These are phyloP conservation scores for Blastobotrys proliferans DNA, from an alignment of 1,139 yeast genomes.

Conservation along the genomic window DNA sequence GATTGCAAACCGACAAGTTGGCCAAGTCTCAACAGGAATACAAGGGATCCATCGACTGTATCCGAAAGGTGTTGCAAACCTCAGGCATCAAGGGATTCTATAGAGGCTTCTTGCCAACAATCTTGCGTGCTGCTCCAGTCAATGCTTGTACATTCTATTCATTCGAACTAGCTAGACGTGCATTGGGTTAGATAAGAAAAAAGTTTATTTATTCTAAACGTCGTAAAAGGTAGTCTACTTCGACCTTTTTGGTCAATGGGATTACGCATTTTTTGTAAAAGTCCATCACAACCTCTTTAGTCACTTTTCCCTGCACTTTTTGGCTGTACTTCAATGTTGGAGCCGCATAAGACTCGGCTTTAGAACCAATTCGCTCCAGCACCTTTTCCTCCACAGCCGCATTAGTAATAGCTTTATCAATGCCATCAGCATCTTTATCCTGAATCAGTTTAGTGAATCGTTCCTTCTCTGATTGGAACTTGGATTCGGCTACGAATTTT, in stretches of 20 bases:
- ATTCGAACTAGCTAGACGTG: conserved; percentile 69
- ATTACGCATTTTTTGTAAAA: conserved; percentile 85
- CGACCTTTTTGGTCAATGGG: conserved; percentile 92
- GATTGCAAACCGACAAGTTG: conserved; percentile 77
- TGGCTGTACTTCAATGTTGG: conserved; percentile 70
- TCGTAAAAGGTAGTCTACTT: conserved; percentile 81
- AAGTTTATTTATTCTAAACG: conserved; percentile 56
- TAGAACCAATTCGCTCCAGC: conserved; percentile 66
- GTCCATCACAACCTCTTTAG: conserved; percentile 74
- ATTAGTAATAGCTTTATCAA: conserved; percentile 80
- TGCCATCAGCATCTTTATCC: conserved; percentile 63
- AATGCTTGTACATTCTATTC: conserved; percentile 94
- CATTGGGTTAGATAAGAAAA: conserved; percentile 21
- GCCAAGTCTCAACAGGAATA: conserved; percentile 44
- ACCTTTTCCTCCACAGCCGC: conserved; percentile 81
- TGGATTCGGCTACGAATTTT: conserved; percentile 94
- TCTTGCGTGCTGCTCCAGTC: conserved; percentile 94
- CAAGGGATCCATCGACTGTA: conserved; percentile 51
- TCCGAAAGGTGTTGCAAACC: conserved; percentile 47
- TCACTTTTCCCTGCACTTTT: conserved; percentile 68
- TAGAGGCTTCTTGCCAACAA: conserved; percentile 85
- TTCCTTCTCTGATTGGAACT: conserved; percentile 66
- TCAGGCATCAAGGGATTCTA: conserved; percentile 74
- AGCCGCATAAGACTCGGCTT: conserved; percentile 87
- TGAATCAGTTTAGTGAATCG: conserved; percentile 60